Conservation (phyloP, 371 early-diverging fungal genomes). For the Rhizopus stolonifer region DNA sequence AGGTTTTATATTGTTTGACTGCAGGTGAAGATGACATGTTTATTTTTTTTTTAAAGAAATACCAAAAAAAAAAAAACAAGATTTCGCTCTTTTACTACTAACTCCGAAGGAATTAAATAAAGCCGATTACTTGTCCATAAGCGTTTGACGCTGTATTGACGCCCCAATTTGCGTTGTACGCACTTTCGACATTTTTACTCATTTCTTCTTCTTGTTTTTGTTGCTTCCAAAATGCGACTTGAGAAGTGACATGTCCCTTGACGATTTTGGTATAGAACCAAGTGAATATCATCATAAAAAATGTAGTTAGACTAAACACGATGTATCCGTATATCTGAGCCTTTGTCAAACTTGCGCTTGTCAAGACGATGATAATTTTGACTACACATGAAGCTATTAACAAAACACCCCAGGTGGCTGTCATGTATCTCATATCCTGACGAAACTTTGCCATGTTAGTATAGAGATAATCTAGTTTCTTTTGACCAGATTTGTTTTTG, state of each 20-base stretch:
- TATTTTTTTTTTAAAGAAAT: background rate
- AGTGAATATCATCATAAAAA: slow-evolving; percentile 35
- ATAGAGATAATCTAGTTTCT: slow-evolving; percentile 28
- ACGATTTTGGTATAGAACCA: slow-evolving; percentile 42
- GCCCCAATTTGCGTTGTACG: slow-evolving; percentile 32
- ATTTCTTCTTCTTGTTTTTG: slow-evolving; percentile 18
- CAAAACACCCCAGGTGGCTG: slow-evolving; percentile 41
- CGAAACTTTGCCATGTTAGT: slow-evolving; percentile 38
- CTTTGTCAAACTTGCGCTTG: slow-evolving; percentile 24
- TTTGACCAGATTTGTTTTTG: slow-evolving; percentile 7
- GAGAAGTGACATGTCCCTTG: slow-evolving; percentile 25
- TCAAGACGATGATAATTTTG: slow-evolving; percentile 39
- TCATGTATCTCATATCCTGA: slow-evolving; percentile 48
- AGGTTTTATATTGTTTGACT: slow-evolving; percentile 69
- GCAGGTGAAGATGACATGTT: slow-evolving; percentile 37
- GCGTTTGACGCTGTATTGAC: slow-evolving; percentile 29
- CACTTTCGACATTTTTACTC: slow-evolving; percentile 24
- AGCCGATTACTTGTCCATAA: slow-evolving; percentile 26
- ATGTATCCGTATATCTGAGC: slow-evolving; percentile 33
- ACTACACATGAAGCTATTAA: slow-evolving; percentile 37
- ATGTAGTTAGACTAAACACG: slow-evolving; percentile 36
- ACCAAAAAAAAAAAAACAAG: background rate
- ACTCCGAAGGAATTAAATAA: background rate
- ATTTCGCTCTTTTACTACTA: background rate
- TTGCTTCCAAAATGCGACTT: slow-evolving; percentile 33